phyloP scores from a whole-genome alignment of 352 stramenopile genomes.

The Phytophthora pistaciae region DNA sequence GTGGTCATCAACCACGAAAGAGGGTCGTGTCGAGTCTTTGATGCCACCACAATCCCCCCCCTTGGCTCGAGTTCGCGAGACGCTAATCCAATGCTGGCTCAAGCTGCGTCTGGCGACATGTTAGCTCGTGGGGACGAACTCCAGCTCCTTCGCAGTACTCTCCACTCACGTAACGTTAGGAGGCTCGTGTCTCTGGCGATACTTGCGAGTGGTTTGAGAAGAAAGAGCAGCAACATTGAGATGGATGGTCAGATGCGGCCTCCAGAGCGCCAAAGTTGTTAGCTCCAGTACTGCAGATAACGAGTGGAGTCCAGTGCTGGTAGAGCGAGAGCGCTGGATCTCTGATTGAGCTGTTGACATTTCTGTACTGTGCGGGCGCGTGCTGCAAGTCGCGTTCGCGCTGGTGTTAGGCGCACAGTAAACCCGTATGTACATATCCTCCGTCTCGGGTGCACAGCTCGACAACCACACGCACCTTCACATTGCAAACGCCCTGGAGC shows the following conservation, averaged over 20 bases:
- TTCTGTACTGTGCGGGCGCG: constrained; percentile 8
- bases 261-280: constrained; percentile 12
- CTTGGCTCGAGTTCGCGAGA: background rate
- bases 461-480: background rate
- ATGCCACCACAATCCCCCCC: too few species aligned
- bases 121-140: background rate
- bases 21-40: background rate
- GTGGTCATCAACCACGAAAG: background rate
- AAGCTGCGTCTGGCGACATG: background rate
- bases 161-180: background rate
- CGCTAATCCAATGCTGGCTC: background rate
- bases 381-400: constrained; percentile 8
- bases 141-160: background rate
- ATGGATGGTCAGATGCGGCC: constrained; percentile 15
- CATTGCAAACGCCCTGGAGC: background rate
- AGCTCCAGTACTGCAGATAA: background rate
- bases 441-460: background rate
- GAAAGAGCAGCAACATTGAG: background rate
- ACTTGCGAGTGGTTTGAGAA: background rate
- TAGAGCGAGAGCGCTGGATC: background rate
- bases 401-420: constrained; percentile 6
- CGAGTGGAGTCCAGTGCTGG: constrained; percentile 7
- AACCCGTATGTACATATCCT: background rate
- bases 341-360: constrained; percentile 23
- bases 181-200: background rate